phyloP scores from a whole-genome alignment of 352 stramenopile genomes.

The Phytophthora nicotianae region DNA sequence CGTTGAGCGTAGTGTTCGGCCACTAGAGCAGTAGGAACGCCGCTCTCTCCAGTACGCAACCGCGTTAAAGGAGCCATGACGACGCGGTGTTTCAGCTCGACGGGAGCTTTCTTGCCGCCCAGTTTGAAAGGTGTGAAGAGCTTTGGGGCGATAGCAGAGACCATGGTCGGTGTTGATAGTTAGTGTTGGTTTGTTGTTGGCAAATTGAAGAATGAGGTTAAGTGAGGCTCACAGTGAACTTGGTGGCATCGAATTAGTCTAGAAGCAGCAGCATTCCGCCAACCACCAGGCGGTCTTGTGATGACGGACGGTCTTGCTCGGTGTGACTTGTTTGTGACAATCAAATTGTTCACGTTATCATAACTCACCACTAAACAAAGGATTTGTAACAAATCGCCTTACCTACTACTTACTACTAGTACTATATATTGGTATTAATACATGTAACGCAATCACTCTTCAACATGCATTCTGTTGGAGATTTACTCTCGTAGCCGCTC shows the following conservation, averaged over 20 bases:
- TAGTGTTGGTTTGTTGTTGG: neutral
- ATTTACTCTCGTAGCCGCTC: no score
- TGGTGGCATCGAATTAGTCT: neutral
- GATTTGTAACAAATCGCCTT: no score
- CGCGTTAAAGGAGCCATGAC: conserved; percentile 58
- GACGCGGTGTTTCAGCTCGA: conserved; percentile 50
- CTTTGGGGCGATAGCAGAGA: conserved; percentile 18
- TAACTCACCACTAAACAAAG: conserved; percentile 1
- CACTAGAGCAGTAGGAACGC: conserved; percentile 20
- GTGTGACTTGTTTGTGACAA: neutral
- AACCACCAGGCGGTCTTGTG: no score
- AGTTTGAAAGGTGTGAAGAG: conserved; percentile 47
- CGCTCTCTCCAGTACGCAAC: conserved; percentile 29
- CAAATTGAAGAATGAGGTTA: conserved; percentile 16
- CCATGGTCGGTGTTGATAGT: conserved; percentile 12
- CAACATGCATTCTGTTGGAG: neutral
- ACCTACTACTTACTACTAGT: no score
- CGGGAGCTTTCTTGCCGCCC: conserved; percentile 30
- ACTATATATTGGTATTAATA: no score
- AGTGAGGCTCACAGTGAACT: neutral
- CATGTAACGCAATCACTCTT: neutral
- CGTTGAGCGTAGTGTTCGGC: neutral
- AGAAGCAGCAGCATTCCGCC: no score
- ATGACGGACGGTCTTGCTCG: no score
- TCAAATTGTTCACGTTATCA: neutral